phyloP scores from a whole-genome alignment of 2,329 filamentous ascomycete species.

The Diaporthe nobilis region DNA sequence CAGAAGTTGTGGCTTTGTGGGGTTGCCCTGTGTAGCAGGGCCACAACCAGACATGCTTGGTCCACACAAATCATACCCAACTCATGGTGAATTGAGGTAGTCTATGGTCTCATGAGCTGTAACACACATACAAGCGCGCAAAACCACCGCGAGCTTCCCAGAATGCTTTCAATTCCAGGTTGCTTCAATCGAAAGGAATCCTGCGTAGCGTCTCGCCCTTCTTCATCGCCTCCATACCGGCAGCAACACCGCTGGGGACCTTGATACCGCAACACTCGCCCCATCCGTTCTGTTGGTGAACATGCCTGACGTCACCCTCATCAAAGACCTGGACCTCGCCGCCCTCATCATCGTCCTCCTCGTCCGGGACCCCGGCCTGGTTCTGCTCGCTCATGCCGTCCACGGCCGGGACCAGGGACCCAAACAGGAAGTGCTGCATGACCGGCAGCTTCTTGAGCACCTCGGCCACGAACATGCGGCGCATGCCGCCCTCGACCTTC shows the following conservation, averaged over 20 bases:
- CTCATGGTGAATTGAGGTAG: not conserved
- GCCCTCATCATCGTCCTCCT: conserved; percentile 64
- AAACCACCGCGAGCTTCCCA: not conserved
- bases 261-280: conserved; percentile 99
- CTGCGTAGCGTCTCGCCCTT: conserved; percentile 75
- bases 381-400: conserved; percentile 83
- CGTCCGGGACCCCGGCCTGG: conserved; percentile 61
- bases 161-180: not conserved
- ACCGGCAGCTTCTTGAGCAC: conserved; percentile 94
- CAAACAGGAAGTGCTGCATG: conserved; percentile 99
- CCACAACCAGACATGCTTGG: not conserved
- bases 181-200: conserved; percentile 83
- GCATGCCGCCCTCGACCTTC: conserved; percentile 96
- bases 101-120: conserved; percentile 1
- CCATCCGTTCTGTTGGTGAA: conserved; percentile 82
- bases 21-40: too few relatives aligned
- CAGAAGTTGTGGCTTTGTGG: not conserved
- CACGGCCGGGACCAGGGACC: conserved; percentile 83
- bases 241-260: conserved; percentile 93
- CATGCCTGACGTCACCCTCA: conserved; percentile 76
- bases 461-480: conserved; percentile 95
- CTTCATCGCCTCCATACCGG: conserved; percentile 90
- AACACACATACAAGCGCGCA: not conserved
- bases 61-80: not conserved
- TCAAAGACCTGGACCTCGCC: conserved; percentile 74